These are phyloP conservation scores for Elsinoe ampelina DNA, from an alignment of 2,329 filamentous ascomycete species.

Conservation along the genomic window DNA sequence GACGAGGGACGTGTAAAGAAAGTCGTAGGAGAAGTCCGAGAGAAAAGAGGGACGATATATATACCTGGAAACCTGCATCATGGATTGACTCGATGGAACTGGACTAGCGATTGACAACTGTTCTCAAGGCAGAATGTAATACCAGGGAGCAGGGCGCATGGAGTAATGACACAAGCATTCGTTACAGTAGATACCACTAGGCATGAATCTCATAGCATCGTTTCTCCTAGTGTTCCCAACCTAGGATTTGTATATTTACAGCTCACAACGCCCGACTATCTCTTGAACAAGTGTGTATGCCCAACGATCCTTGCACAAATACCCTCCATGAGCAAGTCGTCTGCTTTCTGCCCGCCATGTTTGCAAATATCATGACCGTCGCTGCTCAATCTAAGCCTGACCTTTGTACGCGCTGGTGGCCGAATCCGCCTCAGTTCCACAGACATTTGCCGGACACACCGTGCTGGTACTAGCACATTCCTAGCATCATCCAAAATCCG, in stretches of 20 bases:
- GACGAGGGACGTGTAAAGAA: neutral
- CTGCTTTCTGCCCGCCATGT: too few species aligned
- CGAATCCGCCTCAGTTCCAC: too few species aligned
- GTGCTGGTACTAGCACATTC: too few species aligned
- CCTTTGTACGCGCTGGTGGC: too few species aligned
- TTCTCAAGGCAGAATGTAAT: neutral
- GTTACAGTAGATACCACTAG: conserved; percentile 7
- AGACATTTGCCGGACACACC: too few species aligned
- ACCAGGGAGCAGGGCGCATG: neutral
- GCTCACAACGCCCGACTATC: too few species aligned
- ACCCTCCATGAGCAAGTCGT: too few species aligned
- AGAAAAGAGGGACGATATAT: neutral
- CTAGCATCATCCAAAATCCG: too few species aligned
- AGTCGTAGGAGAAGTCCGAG: neutral
- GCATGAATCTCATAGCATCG: neutral
- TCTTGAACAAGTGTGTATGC: too few species aligned
- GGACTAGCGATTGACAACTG: conserved; percentile 1
- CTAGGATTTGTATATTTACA: neutral
- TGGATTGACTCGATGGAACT: neutral
- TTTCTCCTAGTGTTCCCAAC: neutral
- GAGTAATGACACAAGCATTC: conserved; percentile 3
- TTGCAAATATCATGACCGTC: too few species aligned
- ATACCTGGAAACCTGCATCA: neutral
- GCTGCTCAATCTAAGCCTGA: too few species aligned
- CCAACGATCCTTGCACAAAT: too few species aligned